phyloP scores from a whole-genome alignment of 768 basidiomycete species.

The Neoboletus subvelutipes region DNA sequence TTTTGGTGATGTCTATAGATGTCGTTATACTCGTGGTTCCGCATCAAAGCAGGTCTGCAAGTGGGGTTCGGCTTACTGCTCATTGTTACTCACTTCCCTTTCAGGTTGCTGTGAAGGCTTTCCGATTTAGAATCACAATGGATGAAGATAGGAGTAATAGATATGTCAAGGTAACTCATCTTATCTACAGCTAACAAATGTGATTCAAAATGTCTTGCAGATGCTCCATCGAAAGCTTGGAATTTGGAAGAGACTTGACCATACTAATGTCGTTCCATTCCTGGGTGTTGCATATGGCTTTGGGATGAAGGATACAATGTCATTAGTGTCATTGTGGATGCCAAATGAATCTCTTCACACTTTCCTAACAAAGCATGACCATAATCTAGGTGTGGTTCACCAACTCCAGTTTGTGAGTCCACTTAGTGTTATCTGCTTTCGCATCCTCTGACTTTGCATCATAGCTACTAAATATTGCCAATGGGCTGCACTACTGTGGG shows the following conservation, averaged over 20 bases:
- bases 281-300: too few species aligned
- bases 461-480: conserved; percentile 15
- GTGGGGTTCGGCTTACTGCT: neutral
- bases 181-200: too few species aligned
- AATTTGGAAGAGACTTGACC: too few species aligned
- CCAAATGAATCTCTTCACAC: neutral
- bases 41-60: conserved; percentile 5
- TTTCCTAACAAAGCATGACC: conserved; percentile 14
- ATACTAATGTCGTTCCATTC: too few species aligned
- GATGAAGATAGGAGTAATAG: neutral
- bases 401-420: conserved; percentile 13
- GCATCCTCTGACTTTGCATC: conserved; percentile 17
- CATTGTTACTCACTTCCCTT: neutral
- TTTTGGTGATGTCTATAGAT: conserved; percentile 17
- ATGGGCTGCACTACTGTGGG: conserved; percentile 12
- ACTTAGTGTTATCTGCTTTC: conserved; percentile 14
- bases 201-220: neutral
- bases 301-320: too few species aligned
- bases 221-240: conserved; percentile 24
- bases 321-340: neutral
- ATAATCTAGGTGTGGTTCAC: neutral
- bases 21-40: conserved; percentile 1
- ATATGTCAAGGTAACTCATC: neutral
- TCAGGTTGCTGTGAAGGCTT: conserved; percentile 21
- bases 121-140: conserved; percentile 1